Evolutionary conservation across 169 alveolate genomes (phyloP), one percentile per base, ranked within the genome.

Genomic region (Sarcocystis neurona): DNA sequence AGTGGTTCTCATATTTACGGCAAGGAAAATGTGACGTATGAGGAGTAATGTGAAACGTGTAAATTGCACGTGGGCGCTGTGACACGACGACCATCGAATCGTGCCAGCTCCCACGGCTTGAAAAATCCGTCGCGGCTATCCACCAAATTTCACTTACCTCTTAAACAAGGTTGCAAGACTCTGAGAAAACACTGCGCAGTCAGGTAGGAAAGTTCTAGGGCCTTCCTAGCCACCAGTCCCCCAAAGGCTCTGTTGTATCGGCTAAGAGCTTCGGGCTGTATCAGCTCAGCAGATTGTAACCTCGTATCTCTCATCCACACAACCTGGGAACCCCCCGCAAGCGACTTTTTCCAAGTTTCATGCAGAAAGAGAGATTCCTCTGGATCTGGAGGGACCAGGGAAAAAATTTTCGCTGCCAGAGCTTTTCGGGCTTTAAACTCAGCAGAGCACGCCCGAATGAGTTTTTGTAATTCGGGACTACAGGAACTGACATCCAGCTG

Each of bases 151-250:
- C 23, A 30, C 89, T 32, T n/a, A 89, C 92, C 92, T 34, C 20
- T 66, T 20, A 89, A 53, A n/a, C 48, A 47, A 20, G 90, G 89
- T 3, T 34, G 20, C 23, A 34, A 27, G 4, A 46, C 32, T 27
- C 41, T 66, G 12, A 89, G 63, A 47, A 89, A 82, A 27, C 82
- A 41, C 77, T 89, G 92, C n/a, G 90, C 86, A 15, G 89, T 89
- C 20, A 89, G 82, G 37, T 32, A 89, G 27, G 90, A 80, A 2
- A 89, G 92, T 70, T 89, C 92, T 27, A 89, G 39, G 2, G 92
- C 92, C 18, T 74, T 30, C 27, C 92, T 84, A 79, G 89, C 56
- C 34, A 89, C 82, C 27, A 46, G 58, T 0, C 92, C 92, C 3
- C 92, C 92, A 4, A 89, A 89, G 0, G 85, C 85, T 41, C 85